Base-by-base conservation (phyloP, 192 early-diverging fungal genomes). In the Backusella psychrophila region DNA sequence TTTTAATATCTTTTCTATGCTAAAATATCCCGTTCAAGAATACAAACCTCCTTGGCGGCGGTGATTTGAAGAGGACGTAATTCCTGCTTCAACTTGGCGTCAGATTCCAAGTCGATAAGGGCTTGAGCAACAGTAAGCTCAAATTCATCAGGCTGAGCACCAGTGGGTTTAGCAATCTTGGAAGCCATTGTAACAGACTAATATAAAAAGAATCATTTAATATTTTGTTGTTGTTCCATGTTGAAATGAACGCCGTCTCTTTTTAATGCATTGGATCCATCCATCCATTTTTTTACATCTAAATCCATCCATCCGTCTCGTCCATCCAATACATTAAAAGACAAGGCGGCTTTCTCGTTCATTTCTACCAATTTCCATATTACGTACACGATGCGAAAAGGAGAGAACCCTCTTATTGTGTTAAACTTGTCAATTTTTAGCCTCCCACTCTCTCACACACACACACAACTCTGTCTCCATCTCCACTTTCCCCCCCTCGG, bases 81-180 rank as follows among this genome's bases (percentile, higher is more conserved):
- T 78, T 99, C 98, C 86, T 93, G 94, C 94, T 97, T 98, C 82
- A 99, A 92, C 85, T 99, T 97, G 75, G 93, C 85, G 79, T 96
- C 96, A 91, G 94, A 94, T 91, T 98, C 96, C 73, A 98, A 89
- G 84, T 99, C 96, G 85, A 91, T 88, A 82, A 99, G 90, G 83
- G 96, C 93, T 85, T 97, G 95, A 86, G 95, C 98, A 83, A 99
- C 93, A 85, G 92, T 89, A 76, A 95, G 89, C 89, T 98, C 96
- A 80, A 96, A 91, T 87, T 96, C 96, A 81, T 89, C 85, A 72
- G 84, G 81, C 46, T 66, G 66, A 35, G 77, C 73, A 53, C 81
- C 81, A 53, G 74, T 74, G 49, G 71, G 74, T 72, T 82, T 82
- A 42, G 70, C 75, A 49, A 83, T 76, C 72, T 83, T 80, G 63